phyloP scores from a whole-genome alignment of 306 rosid genomes.

The Acacia melanoxylon region DNA sequence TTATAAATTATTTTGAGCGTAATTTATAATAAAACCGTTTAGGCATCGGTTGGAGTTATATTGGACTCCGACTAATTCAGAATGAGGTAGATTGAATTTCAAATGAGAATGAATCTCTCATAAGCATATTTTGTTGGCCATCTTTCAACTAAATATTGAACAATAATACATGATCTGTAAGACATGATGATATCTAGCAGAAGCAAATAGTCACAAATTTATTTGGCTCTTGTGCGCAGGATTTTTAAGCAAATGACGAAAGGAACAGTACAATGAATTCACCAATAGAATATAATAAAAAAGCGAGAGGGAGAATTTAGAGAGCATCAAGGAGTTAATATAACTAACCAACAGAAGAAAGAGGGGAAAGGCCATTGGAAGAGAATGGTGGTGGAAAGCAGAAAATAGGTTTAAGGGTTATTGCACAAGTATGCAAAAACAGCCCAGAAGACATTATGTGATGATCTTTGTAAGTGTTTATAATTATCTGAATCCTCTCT shows the following conservation, averaged over 20 bases:
- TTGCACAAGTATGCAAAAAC: not conserved
- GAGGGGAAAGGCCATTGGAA: not conserved
- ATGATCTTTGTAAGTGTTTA: not conserved
- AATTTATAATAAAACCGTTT: not conserved
- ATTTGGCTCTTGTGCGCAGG: not conserved
- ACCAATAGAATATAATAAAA: not conserved
- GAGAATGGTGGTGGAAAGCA: not conserved
- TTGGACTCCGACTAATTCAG: not conserved
- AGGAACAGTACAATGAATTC: not conserved
- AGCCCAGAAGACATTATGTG: constrained; percentile 8
- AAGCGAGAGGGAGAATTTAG: not conserved
- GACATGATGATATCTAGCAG: too few species aligned
- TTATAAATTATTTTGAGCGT: too few species aligned
- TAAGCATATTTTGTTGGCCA: not conserved
- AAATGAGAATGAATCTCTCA: not conserved
- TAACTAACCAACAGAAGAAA: constrained; percentile 13
- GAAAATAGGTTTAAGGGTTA: not conserved
- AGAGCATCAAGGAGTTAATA: not conserved
- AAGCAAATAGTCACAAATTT: too few species aligned
- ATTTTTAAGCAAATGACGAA: not conserved
- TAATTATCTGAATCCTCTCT: not conserved
- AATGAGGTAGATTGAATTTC: not conserved
- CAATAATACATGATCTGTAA: too few species aligned
- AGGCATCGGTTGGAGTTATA: not conserved
- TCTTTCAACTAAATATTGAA: too few species aligned